Evolutionary conservation across 768 basidiomycete species (phyloP), one percentile per base, ranked within the genome.

Genomic region (Hericium erinaceus): DNA sequence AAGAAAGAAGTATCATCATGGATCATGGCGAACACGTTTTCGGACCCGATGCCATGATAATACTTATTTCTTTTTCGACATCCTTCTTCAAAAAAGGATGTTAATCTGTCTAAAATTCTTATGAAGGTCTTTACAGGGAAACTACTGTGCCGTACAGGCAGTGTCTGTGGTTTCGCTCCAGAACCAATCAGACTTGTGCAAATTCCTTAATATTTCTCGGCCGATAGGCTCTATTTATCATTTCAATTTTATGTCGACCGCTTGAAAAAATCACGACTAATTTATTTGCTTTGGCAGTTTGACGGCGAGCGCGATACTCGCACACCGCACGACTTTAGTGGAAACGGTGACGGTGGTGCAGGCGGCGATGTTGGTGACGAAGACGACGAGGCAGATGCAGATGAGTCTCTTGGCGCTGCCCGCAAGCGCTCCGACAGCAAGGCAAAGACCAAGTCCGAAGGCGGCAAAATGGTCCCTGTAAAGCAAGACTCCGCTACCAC

Each of bases 291-390:
- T 28, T 13, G n/a, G n/a, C 24, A 81, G 80, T 80, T 79, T 53
- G 75, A 77, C 38, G 80, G 80, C 28, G 80, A 81, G 55, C 72
- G 74, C 58, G 80, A 82, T 60, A 69, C 73, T 0, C 75, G 75
- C 57, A 73, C 75, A 1, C 80, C 80, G 0, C 65, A 69, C n/a
- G 80, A 81, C 66, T 81, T 81, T 60, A 74, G 70, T 57, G 72
- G 69, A 48, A 59, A 56, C 50, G 67, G 64, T 39, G 65, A 67
- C 22, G 48, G 44, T 22, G 55, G 71, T 64, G 6, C 74, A 73
- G 24, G 18, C 49, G 49, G 13, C 24, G 77, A 71, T 7, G 77
- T 73, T 46, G 73, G 72, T 11, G 76, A 72, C 13, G 70, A 67
- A 15, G 72, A 67, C 22, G 68, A 64, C 2, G 66, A 66, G 46